Evolutionary conservation across 2,329 filamentous ascomycete species (phyloP), one percentile per base, ranked within the genome.

Genomic region (Westerdykella aurantiaca): DNA sequence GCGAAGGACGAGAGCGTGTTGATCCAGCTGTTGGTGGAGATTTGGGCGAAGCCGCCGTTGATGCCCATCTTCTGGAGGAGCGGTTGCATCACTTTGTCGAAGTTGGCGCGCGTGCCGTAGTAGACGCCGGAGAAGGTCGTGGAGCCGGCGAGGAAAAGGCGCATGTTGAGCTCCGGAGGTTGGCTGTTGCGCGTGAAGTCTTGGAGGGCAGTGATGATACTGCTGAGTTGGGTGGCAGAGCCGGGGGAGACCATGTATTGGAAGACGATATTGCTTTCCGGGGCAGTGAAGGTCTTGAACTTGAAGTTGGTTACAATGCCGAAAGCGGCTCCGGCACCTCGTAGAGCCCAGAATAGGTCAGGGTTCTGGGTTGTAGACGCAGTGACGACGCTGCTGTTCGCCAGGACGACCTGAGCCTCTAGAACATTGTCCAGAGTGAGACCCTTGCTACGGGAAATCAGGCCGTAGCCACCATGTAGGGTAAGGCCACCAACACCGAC

Each of bases 271-370:
- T 60, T 60, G 43, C 17, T 44, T 14, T 59, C 57, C 0, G 56
- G 56, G 1, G 55, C 50, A 17, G 45, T 52, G 40, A 58, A 61
- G 16, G 58, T 60, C 39, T 53, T 59, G 52, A 66, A 60, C 21
- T 54, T 58, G 49, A 63, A 68, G 14, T 57, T 63, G 4, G 57
- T 61, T 14, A 69, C 61, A 38, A 69, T 62, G 13, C 68, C 69
- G 34, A 69, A 69, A 41, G 68, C 68, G 22, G 57, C 58, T 1
- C 67, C 68, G 1, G 66, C 69, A 1, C 68, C 69, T 1, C 59
- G 57, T 1, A 70, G 53, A 2, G 60, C 67, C 65, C 67, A 71
- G 55, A 69, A 70, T 29, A 72, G 63, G 25, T 70, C 67, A 0
- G 61, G 39, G 31, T 71, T 61, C 12, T 64, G 39, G 1, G 50